A percentile compares a stretch with the other conserved stretches of the same genome.
phyloP scores from a whole-genome alignment of 2,329 filamentous ascomycete genomes.

The Penicillium occitanis region DNA sequence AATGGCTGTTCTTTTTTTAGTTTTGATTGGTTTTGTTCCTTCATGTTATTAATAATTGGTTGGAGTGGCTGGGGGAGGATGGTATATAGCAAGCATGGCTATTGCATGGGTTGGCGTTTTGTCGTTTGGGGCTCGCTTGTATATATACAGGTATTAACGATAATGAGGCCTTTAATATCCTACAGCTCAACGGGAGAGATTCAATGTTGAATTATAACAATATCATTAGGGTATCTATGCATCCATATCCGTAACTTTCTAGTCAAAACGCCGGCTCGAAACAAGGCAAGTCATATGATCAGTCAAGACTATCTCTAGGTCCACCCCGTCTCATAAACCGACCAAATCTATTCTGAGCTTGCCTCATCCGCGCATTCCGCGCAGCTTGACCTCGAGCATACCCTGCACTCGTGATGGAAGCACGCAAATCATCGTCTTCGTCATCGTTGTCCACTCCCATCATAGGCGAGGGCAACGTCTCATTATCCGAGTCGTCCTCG shows the following conservation, averaged over 20 bases:
- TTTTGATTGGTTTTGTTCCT: not conserved
- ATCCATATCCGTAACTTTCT: not conserved
- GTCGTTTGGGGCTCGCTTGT: not conserved
- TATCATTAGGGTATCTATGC: conserved; percentile 13
- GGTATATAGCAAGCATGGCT: conserved; percentile 4
- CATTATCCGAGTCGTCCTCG: conserved; percentile 24
- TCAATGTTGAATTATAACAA: too few species aligned
- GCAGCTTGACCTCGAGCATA: not conserved
- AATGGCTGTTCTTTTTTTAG: not conserved
- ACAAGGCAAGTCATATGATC: not conserved
- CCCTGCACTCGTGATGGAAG: conserved; percentile 31
- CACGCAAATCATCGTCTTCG: conserved; percentile 37
- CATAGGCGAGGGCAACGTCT: conserved; percentile 15
- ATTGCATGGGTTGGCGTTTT: conserved; percentile 12
- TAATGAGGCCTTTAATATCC: not conserved
- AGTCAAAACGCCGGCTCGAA: not conserved
- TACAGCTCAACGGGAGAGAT: not conserved
- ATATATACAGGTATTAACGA: not conserved
- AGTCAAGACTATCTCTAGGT: conserved; percentile 56
- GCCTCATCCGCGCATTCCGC: conserved; percentile 22
- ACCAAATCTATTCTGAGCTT: conserved; percentile 34
- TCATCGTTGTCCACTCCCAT: conserved; percentile 28
- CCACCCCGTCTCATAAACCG: conserved; percentile 45
- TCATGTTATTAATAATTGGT: not conserved
- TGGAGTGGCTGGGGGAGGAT: not conserved